Evolutionary conservation across 208 protist genomes (phyloP).

Genomic region (Leishmania gerbilli): DNA sequence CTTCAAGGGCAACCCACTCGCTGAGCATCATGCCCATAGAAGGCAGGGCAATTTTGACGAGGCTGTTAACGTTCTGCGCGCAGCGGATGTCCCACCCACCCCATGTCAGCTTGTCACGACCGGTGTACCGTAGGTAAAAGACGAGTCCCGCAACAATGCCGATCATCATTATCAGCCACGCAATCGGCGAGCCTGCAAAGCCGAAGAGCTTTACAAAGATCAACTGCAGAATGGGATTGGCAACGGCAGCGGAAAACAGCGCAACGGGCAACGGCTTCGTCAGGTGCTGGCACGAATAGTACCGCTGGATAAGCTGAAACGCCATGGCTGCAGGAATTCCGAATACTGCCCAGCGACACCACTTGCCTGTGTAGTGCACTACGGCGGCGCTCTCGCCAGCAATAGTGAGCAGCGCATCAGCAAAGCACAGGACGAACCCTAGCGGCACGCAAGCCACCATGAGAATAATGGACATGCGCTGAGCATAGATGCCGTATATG

Average conservation of each 20-base stretch:
- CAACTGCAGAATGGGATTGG: constrained; percentile 73
- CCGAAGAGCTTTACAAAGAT: constrained; percentile 70
- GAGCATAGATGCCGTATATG: constrained; percentile 84
- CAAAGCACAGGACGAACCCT: constrained; percentile 67
- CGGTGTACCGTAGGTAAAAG: constrained; percentile 52
- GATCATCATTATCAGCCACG: constrained; percentile 76
- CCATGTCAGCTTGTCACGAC: constrained; percentile 72
- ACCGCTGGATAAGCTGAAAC: constrained; percentile 76
- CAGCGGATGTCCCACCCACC: constrained; percentile 64
- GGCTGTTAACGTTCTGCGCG: constrained; percentile 44
- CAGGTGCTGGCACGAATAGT: constrained; percentile 84
- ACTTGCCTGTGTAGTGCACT: constrained; percentile 72
- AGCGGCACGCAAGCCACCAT: constrained; percentile 68
- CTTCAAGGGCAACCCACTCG: constrained; percentile 84
- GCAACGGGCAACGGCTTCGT: constrained; percentile 76
- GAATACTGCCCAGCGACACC: constrained; percentile 71
- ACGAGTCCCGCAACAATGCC: constrained; percentile 47
- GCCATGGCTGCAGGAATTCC: constrained; percentile 59
- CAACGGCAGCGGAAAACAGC: constrained; percentile 49
- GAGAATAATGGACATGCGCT: constrained; percentile 83
- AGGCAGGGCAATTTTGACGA: constrained; percentile 72
- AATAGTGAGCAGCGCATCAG: constrained; percentile 44
- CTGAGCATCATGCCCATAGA: constrained; percentile 88
- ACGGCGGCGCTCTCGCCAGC: constrained; percentile 49
- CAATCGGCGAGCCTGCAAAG: constrained; percentile 73